phyloP scores from a whole-genome alignment of 352 stramenopile genomes.

The Pythium rishiriense region DNA sequence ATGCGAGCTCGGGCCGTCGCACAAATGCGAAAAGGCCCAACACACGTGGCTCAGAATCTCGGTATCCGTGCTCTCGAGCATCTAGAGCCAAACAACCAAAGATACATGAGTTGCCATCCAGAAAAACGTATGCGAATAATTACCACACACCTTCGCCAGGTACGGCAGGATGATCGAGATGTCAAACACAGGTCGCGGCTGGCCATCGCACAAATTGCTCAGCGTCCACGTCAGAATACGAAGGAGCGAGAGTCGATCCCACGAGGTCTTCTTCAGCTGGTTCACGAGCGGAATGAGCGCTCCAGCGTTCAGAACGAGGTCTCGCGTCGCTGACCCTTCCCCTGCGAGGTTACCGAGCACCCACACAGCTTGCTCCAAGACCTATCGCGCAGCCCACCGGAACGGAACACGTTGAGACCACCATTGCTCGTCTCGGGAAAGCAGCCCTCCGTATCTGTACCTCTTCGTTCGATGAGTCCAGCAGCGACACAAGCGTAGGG shows the following conservation, averaged over 20 bases:
- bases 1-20: slow-evolving; percentile 95
- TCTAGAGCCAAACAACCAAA: slow-evolving; percentile 31
- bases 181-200: slow-evolving; percentile 88
- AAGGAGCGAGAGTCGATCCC: slow-evolving; percentile 80
- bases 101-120: background rate
- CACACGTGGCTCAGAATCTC: slow-evolving; percentile 95
- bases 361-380: slow-evolving; percentile 93
- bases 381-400: slow-evolving; percentile 37
- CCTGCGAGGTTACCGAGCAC: slow-evolving; percentile 92
- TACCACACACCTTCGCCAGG: slow-evolving; percentile 54
- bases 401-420: slow-evolving; percentile 3
- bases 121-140: background rate
- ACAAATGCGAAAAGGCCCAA: slow-evolving; percentile 97
- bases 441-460: slow-evolving; percentile 30
- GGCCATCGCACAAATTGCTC: slow-evolving; percentile 92
- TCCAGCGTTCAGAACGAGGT: slow-evolving; percentile 86
- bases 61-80: slow-evolving; percentile 93
- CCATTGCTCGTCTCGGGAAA: slow-evolving; percentile 1
- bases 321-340: slow-evolving; percentile 85
- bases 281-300: slow-evolving; percentile 85
- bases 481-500: slow-evolving; percentile 88
- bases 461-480: slow-evolving; percentile 91
- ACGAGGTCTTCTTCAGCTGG: slow-evolving; percentile 88
- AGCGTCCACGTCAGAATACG: slow-evolving; percentile 93
- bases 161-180: slow-evolving; percentile 89